A percentile compares a stretch with the other conserved stretches of the same genome.
Conservation (phyloP, 2,329 filamentous ascomycete genomes). For the Microsporum ferrugineum region DNA sequence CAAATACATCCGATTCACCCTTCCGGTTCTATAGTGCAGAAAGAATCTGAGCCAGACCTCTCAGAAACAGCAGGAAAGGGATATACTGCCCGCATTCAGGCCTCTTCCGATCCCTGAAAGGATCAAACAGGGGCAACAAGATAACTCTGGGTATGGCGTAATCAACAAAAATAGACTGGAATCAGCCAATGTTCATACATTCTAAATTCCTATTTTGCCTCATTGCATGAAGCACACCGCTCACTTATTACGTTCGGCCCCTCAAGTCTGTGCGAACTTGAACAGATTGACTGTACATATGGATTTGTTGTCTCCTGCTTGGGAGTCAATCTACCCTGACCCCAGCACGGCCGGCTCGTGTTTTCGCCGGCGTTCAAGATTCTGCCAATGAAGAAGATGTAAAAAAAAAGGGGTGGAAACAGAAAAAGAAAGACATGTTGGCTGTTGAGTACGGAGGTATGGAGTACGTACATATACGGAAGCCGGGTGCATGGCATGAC, state of each 20-base stretch:
- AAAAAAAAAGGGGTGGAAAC: background rate
- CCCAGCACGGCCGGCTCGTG: background rate
- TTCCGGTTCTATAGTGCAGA: background rate
- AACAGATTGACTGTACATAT: background rate
- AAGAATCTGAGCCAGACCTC: background rate
- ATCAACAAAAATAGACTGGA: background rate
- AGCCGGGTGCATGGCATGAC: background rate
- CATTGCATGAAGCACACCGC: background rate
- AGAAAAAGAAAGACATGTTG: background rate
- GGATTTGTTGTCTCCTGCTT: background rate
- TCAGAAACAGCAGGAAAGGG: background rate
- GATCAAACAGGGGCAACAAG: background rate
- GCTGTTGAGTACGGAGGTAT: background rate
- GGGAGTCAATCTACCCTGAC: background rate
- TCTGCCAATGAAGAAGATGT: background rate
- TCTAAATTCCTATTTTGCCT: background rate
- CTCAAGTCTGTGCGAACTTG: background rate
- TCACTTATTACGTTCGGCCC: background rate
- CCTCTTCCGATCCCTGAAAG: background rate
- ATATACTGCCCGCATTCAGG: background rate
- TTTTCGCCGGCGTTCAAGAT: background rate
- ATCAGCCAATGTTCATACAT: background rate
- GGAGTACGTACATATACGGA: background rate
- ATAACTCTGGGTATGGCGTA: background rate
- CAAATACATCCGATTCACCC: background rate